Evolutionary conservation across 129 eudicot species (phyloP), one percentile per base, ranked within the genome.

Genomic region (Gnaphalium uliginosum): DNA sequence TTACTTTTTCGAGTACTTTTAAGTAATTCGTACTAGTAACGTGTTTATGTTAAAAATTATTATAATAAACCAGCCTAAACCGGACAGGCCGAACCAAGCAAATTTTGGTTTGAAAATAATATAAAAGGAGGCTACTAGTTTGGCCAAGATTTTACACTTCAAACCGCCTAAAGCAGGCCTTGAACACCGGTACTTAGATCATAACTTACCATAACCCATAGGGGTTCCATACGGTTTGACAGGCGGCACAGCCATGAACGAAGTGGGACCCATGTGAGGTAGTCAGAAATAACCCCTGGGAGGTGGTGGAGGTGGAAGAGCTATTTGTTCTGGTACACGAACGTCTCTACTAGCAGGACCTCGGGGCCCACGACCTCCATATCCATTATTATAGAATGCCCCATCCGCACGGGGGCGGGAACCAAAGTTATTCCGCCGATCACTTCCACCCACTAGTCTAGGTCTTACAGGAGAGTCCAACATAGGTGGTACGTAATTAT

Each of bases 181-280:
- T 9, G 14, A 39, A 9, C 13, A 10, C 46, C 46, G 14, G 8
- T 27, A 62, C 19, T 26, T 26, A 17, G 32, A 62, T 62, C 8
- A 21, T 4, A 58, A 81, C 91, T 80, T 64, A 90, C 96, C 93
- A 80, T 79, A 86, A 64, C 89, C 89, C 84, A 90, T 74, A 24
- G 81, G 86, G 66, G 70, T 59, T 43, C 81, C 86, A 65, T 73
- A 87, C 0, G 86, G 80, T 78, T 89, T 75, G 73, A 84, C 43
- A 66, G 79, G 82, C 27, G 62, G 84, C 24, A 83, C 85, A 24
- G 79, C 69, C 57, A 89, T 80, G 73, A 83, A 87, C 24, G 92
- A 84, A 39, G 84, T 60, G 68, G 89, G 78, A 46, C 92, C 90
- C 72, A 84, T 85, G 59, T 80, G 86, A 25, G 78, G 81, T 21